phyloP scores from a whole-genome alignment of 345 rosid species.

The Euphorbia peplus region DNA sequence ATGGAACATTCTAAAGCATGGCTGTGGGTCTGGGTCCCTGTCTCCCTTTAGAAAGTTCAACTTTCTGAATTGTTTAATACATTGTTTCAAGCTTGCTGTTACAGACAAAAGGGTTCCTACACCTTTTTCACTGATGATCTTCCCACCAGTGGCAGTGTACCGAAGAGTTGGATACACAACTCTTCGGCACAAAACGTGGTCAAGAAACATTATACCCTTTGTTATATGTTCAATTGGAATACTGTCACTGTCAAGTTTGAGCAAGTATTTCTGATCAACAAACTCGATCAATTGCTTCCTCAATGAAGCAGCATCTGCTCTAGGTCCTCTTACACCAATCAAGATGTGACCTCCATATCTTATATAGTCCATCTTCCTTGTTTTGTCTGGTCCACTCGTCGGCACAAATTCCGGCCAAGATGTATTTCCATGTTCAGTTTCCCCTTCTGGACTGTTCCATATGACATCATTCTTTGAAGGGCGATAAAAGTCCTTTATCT shows the following conservation, averaged over 20 bases:
- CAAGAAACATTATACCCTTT: constrained; percentile 97
- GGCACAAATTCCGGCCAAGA: constrained; percentile 99
- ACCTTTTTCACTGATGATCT: constrained; percentile 95
- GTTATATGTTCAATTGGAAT: constrained; percentile 94
- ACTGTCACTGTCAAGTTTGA: constrained; percentile 83
- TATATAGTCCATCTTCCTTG: constrained; percentile 81
- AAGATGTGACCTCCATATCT: constrained; percentile 90
- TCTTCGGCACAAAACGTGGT: constrained; percentile 90
- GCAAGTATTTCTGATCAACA: constrained; percentile 85
- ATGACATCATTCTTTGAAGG: constrained; percentile 92
- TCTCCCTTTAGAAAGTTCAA: constrained; percentile 83
- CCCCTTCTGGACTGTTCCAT: constrained; percentile 94
- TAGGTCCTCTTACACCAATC: constrained; percentile 88
- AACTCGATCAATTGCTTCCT: constrained; percentile 92
- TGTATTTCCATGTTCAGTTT: constrained; percentile 86
- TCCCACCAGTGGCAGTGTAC: constrained; percentile 94
- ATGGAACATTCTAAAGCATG: constrained; percentile 95
- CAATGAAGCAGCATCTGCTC: constrained; percentile 90
- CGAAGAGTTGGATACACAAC: constrained; percentile 96
- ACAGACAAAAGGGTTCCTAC: constrained; percentile 94
- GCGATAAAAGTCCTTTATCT: constrained; percentile 78
- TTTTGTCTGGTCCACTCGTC: constrained; percentile 97
- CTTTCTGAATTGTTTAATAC: constrained; percentile 91
- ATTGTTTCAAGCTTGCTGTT: constrained; percentile 90
- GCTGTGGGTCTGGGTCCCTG: constrained; percentile 93